Evolutionary conservation across 805 yeast species (phyloP).

Genomic region (Candida ponderosae): DNA sequence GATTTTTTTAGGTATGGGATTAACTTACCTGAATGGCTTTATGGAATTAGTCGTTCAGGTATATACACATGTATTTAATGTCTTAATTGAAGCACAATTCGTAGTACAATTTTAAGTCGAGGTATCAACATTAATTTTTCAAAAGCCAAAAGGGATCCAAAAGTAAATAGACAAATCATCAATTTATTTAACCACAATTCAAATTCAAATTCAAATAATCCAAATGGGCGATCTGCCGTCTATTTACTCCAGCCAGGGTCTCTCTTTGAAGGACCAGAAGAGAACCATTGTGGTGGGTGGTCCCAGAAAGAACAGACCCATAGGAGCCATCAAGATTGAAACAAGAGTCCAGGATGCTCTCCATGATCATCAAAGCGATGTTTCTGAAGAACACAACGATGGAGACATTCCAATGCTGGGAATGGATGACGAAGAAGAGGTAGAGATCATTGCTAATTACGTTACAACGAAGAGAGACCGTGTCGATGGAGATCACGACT

Average conservation of each 20-base stretch:
- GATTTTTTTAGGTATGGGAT: no score
- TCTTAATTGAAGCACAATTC: no score
- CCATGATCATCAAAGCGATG: neutral
- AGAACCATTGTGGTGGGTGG: slow-evolving; percentile 10
- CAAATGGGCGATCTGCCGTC: slow-evolving; percentile 18
- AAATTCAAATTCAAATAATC: no score
- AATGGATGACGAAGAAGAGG: slow-evolving; percentile 37
- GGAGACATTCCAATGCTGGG: slow-evolving; percentile 43
- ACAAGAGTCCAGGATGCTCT: slow-evolving; percentile 14
- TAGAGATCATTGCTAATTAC: slow-evolving; percentile 34
- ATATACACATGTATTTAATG: no score
- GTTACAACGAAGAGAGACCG: slow-evolving; percentile 19
- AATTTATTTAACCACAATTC: no score
- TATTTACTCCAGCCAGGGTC: slow-evolving; percentile 15
- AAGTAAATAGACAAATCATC: no score
- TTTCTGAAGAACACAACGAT: slow-evolving; percentile 8
- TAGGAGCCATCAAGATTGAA: slow-evolving; percentile 18
- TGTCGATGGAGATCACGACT: neutral
- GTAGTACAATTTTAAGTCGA: no score
- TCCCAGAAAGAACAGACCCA: slow-evolving; percentile 11
- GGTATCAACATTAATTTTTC: no score
- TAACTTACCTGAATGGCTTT: no score
- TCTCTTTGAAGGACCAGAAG: slow-evolving; percentile 9
- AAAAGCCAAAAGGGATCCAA: no score
- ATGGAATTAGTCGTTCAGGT: no score